Conservation (phyloP, 306 rosid species). For the Vigna nakashimae region DNA sequence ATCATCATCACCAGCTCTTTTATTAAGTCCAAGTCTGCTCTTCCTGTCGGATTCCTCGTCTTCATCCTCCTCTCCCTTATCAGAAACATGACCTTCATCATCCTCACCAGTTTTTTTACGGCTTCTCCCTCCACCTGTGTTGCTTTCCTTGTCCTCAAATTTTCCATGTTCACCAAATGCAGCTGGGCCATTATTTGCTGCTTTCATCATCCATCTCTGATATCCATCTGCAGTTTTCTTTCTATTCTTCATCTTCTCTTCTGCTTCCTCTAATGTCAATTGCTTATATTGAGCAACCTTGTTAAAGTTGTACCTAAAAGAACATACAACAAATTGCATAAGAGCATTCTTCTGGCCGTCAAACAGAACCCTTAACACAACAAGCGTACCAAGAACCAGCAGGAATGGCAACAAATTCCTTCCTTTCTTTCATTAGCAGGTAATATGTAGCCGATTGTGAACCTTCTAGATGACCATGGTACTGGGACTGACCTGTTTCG, state of each 20-base stretch:
- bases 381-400: slow-evolving; percentile 92
- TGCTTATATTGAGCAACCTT: slow-evolving; percentile 96
- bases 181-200: slow-evolving; percentile 87
- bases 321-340: slow-evolving; percentile 21
- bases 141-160: slow-evolving; percentile 75
- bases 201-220: slow-evolving; percentile 99
- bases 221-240: slow-evolving; percentile 99
- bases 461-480: slow-evolving; percentile 93
- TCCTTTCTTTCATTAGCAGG: slow-evolving; percentile 81
- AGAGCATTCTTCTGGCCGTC: background rate
- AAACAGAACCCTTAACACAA: slow-evolving; percentile 11
- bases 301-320: slow-evolving; percentile 88
- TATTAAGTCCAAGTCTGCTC: slow-evolving; percentile 72
- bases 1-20: slow-evolving; percentile 75
- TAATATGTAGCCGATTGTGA: slow-evolving; percentile 93
- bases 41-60: slow-evolving; percentile 83
- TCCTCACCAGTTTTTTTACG: slow-evolving; percentile 67
- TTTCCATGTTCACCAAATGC: slow-evolving; percentile 83
- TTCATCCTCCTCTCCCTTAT: slow-evolving; percentile 92
- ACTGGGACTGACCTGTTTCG: slow-evolving; percentile 90
- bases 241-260: slow-evolving; percentile 94
- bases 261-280: slow-evolving; percentile 96
- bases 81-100: slow-evolving; percentile 85
- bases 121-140: slow-evolving; percentile 64
- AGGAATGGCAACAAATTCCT: slow-evolving; percentile 94